phyloP scores from a whole-genome alignment of 2,329 filamentous ascomycete species.

The Verticillium longisporum region DNA sequence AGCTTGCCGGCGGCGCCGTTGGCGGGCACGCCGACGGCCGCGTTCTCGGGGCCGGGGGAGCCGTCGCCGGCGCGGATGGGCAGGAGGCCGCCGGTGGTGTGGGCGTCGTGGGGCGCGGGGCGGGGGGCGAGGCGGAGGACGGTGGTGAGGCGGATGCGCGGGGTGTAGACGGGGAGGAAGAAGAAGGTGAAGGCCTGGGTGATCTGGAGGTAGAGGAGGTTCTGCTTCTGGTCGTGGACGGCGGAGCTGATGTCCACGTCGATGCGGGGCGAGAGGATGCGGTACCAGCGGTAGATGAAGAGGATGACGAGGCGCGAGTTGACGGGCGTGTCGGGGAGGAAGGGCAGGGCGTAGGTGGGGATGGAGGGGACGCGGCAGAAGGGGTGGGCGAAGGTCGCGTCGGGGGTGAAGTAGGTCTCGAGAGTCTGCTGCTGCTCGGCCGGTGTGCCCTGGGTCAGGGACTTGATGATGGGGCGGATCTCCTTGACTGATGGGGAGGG shows the following conservation, averaged over 20 bases:
- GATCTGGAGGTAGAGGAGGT: constrained; percentile 65
- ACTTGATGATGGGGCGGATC: constrained; percentile 58
- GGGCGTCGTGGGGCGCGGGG: constrained; percentile 18
- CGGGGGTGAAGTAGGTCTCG: constrained; percentile 64
- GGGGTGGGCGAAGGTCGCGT: constrained; percentile 71
- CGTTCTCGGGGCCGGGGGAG: constrained; percentile 8
- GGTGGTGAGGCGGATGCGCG: constrained; percentile 60
- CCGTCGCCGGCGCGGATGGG: constrained; percentile 8
- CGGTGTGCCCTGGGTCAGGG: constrained; percentile 61
- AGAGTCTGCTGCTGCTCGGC: constrained; percentile 59
- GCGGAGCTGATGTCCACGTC: constrained; percentile 57
- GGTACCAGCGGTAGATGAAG: constrained; percentile 76
- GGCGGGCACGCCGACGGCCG: constrained; percentile 6
- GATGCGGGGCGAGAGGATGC: constrained; percentile 71
- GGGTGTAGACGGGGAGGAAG: constrained; percentile 68
- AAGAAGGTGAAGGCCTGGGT: constrained; percentile 72
- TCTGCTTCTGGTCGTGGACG: constrained; percentile 12
- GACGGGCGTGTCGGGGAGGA: constrained; percentile 25
- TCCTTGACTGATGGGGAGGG: constrained; percentile 38
- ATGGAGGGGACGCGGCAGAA: constrained; percentile 64
- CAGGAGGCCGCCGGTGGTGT: constrained; percentile 10
- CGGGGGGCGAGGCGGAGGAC: constrained; percentile 55
- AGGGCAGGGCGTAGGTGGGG: constrained; percentile 29
- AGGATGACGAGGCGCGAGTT: constrained; percentile 62
- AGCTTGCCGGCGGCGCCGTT: constrained; percentile 8